Conservation (phyloP, 345 rosid species). For the Schrenkiella parvula region DNA sequence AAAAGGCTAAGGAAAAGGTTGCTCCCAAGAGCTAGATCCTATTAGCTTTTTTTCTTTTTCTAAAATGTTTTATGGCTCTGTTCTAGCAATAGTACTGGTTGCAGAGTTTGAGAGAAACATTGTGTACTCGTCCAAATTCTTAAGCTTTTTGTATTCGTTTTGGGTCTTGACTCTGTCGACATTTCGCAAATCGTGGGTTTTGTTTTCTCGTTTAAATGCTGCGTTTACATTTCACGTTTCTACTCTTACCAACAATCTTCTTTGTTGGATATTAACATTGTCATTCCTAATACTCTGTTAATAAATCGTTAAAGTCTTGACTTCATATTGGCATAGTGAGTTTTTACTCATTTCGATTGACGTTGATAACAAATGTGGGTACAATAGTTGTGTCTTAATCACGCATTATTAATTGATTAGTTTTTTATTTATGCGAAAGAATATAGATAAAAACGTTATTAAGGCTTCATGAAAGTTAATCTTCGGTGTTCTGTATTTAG, state of each 20-base stretch:
- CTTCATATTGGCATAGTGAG: too few species aligned
- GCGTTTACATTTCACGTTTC: not conserved
- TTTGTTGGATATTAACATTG: not conserved
- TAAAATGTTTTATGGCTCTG: slow-evolving; percentile 16
- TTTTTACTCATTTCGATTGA: too few species aligned
- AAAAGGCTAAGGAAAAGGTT: slow-evolving; percentile 67
- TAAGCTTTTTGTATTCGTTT: slow-evolving; percentile 20
- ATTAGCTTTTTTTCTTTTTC: not conserved
- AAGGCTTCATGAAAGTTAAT: not conserved
- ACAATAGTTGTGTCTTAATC: too few species aligned
- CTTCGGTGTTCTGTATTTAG: too few species aligned
- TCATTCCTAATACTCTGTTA: not conserved
- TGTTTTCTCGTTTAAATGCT: slow-evolving; percentile 17
- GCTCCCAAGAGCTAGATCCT: slow-evolving; percentile 42
- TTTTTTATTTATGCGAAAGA: too few species aligned
- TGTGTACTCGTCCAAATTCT: slow-evolving; percentile 13
- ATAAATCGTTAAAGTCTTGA: too few species aligned
- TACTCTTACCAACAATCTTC: not conserved
- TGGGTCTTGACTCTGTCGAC: slow-evolving; percentile 30
- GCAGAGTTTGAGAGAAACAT: slow-evolving; percentile 13
- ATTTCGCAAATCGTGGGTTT: slow-evolving; percentile 28
- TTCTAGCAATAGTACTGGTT: slow-evolving; percentile 29
- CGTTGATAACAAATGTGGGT: too few species aligned
- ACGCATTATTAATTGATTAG: too few species aligned
- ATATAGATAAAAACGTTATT: too few species aligned